These are phyloP conservation scores for Candida lessepsii DNA, from an alignment of 805 yeast genomes.

Conservation along the genomic window DNA sequence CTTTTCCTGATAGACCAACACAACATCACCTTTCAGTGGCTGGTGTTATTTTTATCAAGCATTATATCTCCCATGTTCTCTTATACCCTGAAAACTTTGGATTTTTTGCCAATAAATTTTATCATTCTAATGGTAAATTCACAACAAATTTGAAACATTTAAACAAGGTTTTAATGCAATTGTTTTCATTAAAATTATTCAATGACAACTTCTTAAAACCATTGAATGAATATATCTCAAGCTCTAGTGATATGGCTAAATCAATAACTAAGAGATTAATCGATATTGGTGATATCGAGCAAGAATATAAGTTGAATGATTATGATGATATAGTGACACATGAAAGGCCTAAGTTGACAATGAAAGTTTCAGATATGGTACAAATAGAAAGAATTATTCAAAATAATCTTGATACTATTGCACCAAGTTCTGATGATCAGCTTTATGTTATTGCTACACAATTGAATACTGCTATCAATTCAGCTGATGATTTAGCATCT, in stretches of 20 bases:
- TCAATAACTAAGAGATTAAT: constrained; percentile 48
- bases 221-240: constrained; percentile 65
- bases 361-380: constrained; percentile 47
- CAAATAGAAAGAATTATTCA: constrained; percentile 45
- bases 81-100: constrained; percentile 59
- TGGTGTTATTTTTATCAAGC: constrained; percentile 61
- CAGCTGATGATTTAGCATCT: constrained; percentile 43
- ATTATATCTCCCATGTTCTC: constrained; percentile 47
- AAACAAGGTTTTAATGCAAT: constrained; percentile 59
- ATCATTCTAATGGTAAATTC: constrained; percentile 22
- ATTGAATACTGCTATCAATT: constrained; percentile 37
- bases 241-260: constrained; percentile 48
- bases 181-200: constrained; percentile 69
- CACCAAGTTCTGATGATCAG: constrained; percentile 55
- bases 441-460: constrained; percentile 43
- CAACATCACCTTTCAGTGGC: constrained; percentile 62
- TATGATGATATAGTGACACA: constrained; percentile 63
- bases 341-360: constrained; percentile 45
- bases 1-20: constrained; percentile 59
- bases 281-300: constrained; percentile 56
- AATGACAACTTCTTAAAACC: constrained; percentile 75
- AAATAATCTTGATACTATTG: constrained; percentile 40
- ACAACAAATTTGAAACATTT: constrained; percentile 55
- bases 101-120: constrained; percentile 33
- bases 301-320: constrained; percentile 57